Evolutionary conservation across 495 filamentous ascomycete species (phyloP).

Genomic region (Sporormia fimetaria): DNA sequence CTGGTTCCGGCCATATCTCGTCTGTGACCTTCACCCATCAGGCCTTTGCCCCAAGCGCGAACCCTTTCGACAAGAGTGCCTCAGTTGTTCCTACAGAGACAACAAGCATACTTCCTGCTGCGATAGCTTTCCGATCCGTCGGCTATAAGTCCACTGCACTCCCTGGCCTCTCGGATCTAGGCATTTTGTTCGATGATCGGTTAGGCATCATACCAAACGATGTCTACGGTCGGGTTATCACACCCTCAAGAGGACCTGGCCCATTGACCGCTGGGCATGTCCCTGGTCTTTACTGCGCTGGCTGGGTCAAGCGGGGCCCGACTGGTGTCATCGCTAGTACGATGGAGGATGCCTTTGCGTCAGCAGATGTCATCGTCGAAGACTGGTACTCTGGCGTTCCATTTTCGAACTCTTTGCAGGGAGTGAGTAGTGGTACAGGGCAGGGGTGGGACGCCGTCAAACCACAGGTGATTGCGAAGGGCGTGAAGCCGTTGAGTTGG

Average conservation of each 20-base stretch:
- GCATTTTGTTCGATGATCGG: slow-evolving; percentile 62
- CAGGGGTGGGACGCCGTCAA: slow-evolving; percentile 69
- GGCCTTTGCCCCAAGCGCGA: slow-evolving; percentile 36
- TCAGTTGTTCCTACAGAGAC: slow-evolving; percentile 41
- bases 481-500: slow-evolving; percentile 59
- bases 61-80: slow-evolving; percentile 42
- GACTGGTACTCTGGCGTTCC: slow-evolving; percentile 47
- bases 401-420: slow-evolving; percentile 23
- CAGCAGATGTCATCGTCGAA: slow-evolving; percentile 63
- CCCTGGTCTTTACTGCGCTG: slow-evolving; percentile 82
- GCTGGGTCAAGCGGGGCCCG: slow-evolving; percentile 93
- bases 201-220: slow-evolving; percentile 80
- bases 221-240: slow-evolving; percentile 58
- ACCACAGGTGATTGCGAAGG: slow-evolving; percentile 40
- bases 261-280: slow-evolving; percentile 36
- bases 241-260: slow-evolving; percentile 26
- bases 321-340: slow-evolving; percentile 94
- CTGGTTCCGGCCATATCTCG: slow-evolving; percentile 38
- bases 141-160: slow-evolving; percentile 77
- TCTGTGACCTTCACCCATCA: slow-evolving; percentile 59
- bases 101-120: slow-evolving; percentile 39
- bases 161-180: slow-evolving; percentile 62
- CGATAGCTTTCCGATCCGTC: slow-evolving; percentile 76
- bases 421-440: slow-evolving; percentile 34
- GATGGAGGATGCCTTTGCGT: slow-evolving; percentile 88